Percentiles rank a stretch among this genome's conserved stretches.
phyloP scores from a whole-genome alignment of 2,329 filamentous ascomycete species.

The Xylaria sp. region DNA sequence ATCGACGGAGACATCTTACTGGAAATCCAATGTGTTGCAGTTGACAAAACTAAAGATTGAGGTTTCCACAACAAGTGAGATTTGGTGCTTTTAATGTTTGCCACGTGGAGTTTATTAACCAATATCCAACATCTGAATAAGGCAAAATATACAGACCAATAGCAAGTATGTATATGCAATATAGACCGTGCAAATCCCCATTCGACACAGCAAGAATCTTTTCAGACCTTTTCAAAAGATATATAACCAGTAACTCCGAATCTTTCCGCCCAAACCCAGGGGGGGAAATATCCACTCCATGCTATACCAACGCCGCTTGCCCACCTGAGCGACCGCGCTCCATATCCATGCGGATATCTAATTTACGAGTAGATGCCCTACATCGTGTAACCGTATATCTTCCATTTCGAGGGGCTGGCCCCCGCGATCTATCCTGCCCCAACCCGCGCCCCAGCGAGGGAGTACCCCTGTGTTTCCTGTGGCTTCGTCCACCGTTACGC shows the following conservation, averaged over 20 bases:
- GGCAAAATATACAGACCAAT: not conserved
- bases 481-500: slow-evolving; percentile 33
- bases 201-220: not conserved
- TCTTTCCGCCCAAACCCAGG: not conserved
- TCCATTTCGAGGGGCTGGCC: slow-evolving; percentile 46
- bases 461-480: slow-evolving; percentile 42
- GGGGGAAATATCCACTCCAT: slow-evolving; percentile 11
- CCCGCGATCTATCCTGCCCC: slow-evolving; percentile 53
- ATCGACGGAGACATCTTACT: too few relatives aligned
- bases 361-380: slow-evolving; percentile 50
- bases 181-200: not conserved
- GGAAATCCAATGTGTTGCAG: too few relatives aligned
- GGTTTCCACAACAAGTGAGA: not conserved
- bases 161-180: not conserved
- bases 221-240: slow-evolving; percentile 21
- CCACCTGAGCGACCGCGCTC: not conserved
- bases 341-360: slow-evolving; percentile 9
- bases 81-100: not conserved
- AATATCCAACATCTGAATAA: not conserved
- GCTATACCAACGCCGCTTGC: slow-evolving; percentile 24
- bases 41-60: not conserved
- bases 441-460: slow-evolving; percentile 54
- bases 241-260: slow-evolving; percentile 14
- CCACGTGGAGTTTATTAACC: not conserved
- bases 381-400: slow-evolving; percentile 52